Base-by-base conservation (phyloP, 2,329 filamentous ascomycete genomes). In the Xylaria sp. region DNA sequence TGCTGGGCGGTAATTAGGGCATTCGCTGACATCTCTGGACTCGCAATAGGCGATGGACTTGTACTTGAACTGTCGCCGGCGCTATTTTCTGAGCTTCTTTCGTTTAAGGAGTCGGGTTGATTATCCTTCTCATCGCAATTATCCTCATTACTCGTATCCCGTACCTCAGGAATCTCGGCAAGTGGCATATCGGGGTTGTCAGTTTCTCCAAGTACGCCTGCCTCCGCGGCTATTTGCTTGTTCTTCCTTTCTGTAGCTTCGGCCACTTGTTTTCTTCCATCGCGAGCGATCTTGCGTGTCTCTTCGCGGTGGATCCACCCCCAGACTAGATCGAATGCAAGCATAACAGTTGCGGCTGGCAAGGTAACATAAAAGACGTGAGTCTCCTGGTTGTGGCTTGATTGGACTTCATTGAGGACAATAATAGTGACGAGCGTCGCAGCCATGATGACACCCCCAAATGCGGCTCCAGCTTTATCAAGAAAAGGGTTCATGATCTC, bases 401-500 rank as follows among this genome's bases (percentile, higher is more conserved):
- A 87, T 0, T 86, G 83, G 1, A 91, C 51, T 37, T 72, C 91
- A 60, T 93, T 93, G 34, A 93, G 76, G 0, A 85, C 88, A 1
- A 93, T 81, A 0, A 94, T 82, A 0, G 90, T 89, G 66, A 92
- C 81, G 31, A 94, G 84, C 0, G 91, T 92, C 0, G 83, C 84
- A 1, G 89, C 85, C 90, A 94, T 93, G 65, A 93, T 82, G 5
- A 88, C 71, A 0, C 85, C 88, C 1, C 90, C 91, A 65, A 92
- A 90, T 0, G 82, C 81, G 0, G 91, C 91, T 9, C 91, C 88
- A 2, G 83, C 81, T 71, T 88, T 91, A 75, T 94, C 91, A 0
- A 93, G 78, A 67, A 91, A 93, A 0, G 91, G 91, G 71, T 93
- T 92, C 86, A 93, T 87, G 74, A 93, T 92, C 74, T 93, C 91